Evolutionary conservation across 768 basidiomycete genomes (phyloP), one percentile per base, ranked within the genome.

Genomic region (Russula griseocarnosa): DNA sequence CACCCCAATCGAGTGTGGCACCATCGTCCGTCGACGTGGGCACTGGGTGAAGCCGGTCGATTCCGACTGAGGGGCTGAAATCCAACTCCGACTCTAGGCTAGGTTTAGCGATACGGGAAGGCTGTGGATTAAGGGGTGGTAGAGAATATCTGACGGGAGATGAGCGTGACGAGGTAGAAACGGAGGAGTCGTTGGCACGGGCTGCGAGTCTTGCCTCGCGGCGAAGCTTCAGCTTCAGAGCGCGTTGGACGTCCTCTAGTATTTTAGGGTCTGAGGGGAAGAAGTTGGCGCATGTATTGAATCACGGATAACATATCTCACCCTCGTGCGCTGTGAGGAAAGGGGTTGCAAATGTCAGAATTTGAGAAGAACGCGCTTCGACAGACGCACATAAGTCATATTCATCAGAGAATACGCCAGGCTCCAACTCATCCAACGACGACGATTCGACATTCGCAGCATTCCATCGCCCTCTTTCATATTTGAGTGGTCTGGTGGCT

Each of bases 181-280:
- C 67, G 51, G 70, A 61, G 36, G 70, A 63, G 18, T 68, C 62
- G 51, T 71, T 63, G 44, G 58, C 36, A 51, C 54, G 49, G 36
- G 52, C 51, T 64, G 76, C 70, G 34, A 83, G 71, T 47, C 88
- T 84, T 56, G 87, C 87, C 69, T 90, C 89, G 30, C 88, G 83
- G 54, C 86, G 81, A 30, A 88, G 86, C 73, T 91, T 90, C 57
- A 89, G 75, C 61, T 82, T 84, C 34, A 92, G 71, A 6, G 88
- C 90, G 58, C 84, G 83, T 68, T 91, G 87, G 7, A 92, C 88
- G 66, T 92, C 90, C 72, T 87, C 88, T 58, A 92, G 72, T 66
- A 92, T 86, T 68, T 80, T 81, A n/a, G 90, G 87, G 76, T 92
- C 90, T 92, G 70, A 34, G 50, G 3, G 36, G 24, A 34, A 44